These are phyloP conservation scores for Diplodia seriata DNA, from an alignment of 2,329 filamentous ascomycete genomes.

Conservation along the genomic window DNA sequence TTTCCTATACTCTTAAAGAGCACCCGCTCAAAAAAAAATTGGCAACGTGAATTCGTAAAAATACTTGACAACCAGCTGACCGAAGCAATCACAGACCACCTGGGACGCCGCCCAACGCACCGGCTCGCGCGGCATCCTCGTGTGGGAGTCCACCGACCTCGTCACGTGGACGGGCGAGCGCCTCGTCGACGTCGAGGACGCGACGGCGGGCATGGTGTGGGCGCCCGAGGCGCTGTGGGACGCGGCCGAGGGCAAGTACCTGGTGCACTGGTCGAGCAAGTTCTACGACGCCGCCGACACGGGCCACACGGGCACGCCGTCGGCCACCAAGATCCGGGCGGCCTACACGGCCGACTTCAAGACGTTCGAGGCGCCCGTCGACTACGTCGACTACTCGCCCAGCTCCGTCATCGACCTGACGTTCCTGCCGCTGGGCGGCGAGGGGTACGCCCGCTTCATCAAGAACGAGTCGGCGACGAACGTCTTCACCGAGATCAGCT, in stretches of 20 bases:
- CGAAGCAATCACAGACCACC: slow-evolving; percentile 49
- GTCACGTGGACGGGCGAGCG: slow-evolving; percentile 59
- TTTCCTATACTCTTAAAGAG: neutral
- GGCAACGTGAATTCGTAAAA: slow-evolving; percentile 18
- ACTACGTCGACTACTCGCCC: slow-evolving; percentile 58
- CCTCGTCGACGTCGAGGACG: slow-evolving; percentile 59
- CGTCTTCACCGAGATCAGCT: slow-evolving; percentile 60
- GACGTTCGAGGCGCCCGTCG: slow-evolving; percentile 58
- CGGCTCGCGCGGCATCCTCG: slow-evolving; percentile 60
- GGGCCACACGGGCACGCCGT: slow-evolving; percentile 56
- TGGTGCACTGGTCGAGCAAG: slow-evolving; percentile 58
- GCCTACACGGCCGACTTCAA: slow-evolving; percentile 63
- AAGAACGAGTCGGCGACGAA: slow-evolving; percentile 62
- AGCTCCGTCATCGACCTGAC: slow-evolving; percentile 64
- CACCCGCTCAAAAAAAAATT: neutral
- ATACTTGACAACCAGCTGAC: neutral
- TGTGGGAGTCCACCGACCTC: slow-evolving; percentile 63
- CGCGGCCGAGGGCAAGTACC: slow-evolving; percentile 52
- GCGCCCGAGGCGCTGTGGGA: slow-evolving; percentile 65
- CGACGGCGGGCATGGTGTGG: slow-evolving; percentile 66
- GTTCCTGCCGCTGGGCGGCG: slow-evolving; percentile 56
- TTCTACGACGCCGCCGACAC: slow-evolving; percentile 57
- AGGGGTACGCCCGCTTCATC: slow-evolving; percentile 61
- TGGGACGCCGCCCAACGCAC: slow-evolving; percentile 62
- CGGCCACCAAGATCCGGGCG: slow-evolving; percentile 57